Evolutionary conservation across 768 basidiomycete species (phyloP).

Genomic region (Tylopilus vinaceipallidus): DNA sequence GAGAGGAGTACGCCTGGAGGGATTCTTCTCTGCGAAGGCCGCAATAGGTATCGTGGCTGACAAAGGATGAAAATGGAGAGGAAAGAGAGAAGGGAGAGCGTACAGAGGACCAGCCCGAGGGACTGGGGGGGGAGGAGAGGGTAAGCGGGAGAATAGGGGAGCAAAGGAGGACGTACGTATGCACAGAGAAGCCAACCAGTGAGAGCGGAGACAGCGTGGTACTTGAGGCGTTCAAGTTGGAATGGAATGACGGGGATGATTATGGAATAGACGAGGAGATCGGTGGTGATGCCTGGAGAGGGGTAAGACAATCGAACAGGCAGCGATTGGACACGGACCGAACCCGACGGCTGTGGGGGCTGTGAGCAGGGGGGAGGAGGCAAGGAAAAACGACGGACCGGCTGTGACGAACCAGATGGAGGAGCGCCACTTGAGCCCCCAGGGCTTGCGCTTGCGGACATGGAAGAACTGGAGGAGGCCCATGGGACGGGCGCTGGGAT

Average conservation of each 20-base stretch:
- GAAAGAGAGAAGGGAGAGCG: slow-evolving; percentile 13
- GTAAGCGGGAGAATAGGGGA: background rate
- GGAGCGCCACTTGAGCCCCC: slow-evolving; percentile 55
- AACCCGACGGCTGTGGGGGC: slow-evolving; percentile 43
- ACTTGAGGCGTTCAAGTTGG: slow-evolving; percentile 50
- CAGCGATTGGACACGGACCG: slow-evolving; percentile 34
- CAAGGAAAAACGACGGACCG: slow-evolving; percentile 29
- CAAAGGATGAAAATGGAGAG: background rate
- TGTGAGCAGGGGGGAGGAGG: background rate
- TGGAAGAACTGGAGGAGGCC: background rate
- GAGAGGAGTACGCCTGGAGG: slow-evolving; percentile 47
- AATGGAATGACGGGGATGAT: slow-evolving; percentile 66
- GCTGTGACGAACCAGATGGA: slow-evolving; percentile 56
- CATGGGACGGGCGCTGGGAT: slow-evolving; percentile 4
- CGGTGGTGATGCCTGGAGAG: slow-evolving; percentile 40
- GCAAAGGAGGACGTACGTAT: slow-evolving; percentile 42
- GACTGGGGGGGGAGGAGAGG: slow-evolving; percentile 38
- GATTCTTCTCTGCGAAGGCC: slow-evolving; percentile 50
- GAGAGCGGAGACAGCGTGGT: slow-evolving; percentile 44
- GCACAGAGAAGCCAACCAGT: slow-evolving; percentile 62
- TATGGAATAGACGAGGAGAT: slow-evolving; percentile 59
- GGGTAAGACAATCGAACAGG: background rate
- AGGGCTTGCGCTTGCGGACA: slow-evolving; percentile 26
- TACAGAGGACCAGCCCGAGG: slow-evolving; percentile 53
- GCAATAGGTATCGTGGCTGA: slow-evolving; percentile 59